Conservation (phyloP, 169 alveolate species). For the Plasmodium sp. region DNA sequence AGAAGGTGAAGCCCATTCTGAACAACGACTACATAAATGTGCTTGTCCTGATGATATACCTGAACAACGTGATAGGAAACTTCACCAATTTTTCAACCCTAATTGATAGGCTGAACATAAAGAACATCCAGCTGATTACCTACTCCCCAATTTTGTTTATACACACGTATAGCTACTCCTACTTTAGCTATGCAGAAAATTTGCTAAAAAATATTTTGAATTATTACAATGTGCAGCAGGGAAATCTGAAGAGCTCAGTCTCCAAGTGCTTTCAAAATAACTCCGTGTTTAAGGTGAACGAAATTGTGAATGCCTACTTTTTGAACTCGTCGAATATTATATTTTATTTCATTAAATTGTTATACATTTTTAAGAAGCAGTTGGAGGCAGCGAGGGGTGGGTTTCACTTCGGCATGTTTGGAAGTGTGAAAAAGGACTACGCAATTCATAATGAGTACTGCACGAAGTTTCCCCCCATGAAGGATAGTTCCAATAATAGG, state of each 20-base stretch:
- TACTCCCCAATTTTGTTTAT: slow-evolving; percentile 41
- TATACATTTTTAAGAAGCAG: slow-evolving; percentile 39
- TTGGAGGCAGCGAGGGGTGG: slow-evolving; percentile 7
- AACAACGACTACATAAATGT: slow-evolving; percentile 57
- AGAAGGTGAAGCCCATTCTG: slow-evolving; percentile 20
- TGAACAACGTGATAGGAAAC: slow-evolving; percentile 36
- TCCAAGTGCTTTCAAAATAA: slow-evolving; percentile 60
- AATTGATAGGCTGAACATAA: slow-evolving; percentile 35
- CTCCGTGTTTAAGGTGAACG: slow-evolving; percentile 50
- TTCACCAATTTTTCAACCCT: slow-evolving; percentile 16
- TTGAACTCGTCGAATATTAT: slow-evolving; percentile 46
- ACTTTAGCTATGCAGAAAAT: slow-evolving; percentile 9
- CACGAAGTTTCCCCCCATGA: slow-evolving; percentile 24
- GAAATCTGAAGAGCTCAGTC: slow-evolving; percentile 16
- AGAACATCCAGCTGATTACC: slow-evolving; percentile 59
- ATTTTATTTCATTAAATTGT: slow-evolving; percentile 31
- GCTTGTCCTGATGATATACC: slow-evolving; percentile 25
- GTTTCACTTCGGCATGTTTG: slow-evolving; percentile 2
- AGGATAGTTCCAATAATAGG: not conserved
- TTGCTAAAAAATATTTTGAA: slow-evolving; percentile 16
- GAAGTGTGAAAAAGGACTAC: slow-evolving; percentile 28
- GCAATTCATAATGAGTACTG: slow-evolving; percentile 5
- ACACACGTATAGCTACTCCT: slow-evolving; percentile 37
- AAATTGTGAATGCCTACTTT: slow-evolving; percentile 48
- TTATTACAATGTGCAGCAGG: slow-evolving; percentile 55